Conservation (phyloP, 2,329 filamentous ascomycete species). For the Dactylonectria macrodidyma region DNA sequence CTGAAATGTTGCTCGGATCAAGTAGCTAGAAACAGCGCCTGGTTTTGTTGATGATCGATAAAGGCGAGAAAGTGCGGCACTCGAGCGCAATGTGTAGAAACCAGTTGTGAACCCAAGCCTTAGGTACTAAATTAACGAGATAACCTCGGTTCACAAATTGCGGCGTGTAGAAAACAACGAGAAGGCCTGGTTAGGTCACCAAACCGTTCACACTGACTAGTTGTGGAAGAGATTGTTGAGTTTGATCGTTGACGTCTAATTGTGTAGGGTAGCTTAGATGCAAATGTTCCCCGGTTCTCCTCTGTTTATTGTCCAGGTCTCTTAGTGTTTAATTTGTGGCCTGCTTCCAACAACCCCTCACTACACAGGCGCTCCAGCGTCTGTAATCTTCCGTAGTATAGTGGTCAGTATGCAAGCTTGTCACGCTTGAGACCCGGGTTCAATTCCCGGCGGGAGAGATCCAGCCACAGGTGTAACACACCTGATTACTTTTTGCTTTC, state of each 20-base stretch:
- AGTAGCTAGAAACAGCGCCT: too few species aligned
- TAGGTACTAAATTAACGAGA: too few species aligned
- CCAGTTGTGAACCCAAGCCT: too few species aligned
- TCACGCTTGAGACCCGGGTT: constrained; percentile 34
- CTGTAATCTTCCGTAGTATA: constrained; percentile 31
- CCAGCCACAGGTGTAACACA: constrained; percentile 12
- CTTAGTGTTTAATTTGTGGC: background rate
- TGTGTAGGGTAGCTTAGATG: background rate
- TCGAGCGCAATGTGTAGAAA: too few species aligned
- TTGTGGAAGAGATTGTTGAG: too few species aligned
- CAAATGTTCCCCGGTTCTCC: background rate
- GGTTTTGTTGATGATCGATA: too few species aligned
- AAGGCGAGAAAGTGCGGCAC: too few species aligned
- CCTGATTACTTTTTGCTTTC: background rate
- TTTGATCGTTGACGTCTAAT: background rate
- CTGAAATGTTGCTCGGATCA: too few species aligned
- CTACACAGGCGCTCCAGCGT: constrained; percentile 21
- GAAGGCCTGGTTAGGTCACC: too few species aligned
- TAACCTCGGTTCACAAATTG: too few species aligned
- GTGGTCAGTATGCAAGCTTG: constrained; percentile 34
- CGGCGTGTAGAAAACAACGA: too few species aligned
- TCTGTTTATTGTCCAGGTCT: background rate
- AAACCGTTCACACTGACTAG: too few species aligned
- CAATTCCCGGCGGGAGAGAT: constrained; percentile 34
- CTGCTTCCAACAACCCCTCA: constrained; percentile 6